phyloP scores from a whole-genome alignment of 306 rosid genomes.

The Myrica gale region DNA sequence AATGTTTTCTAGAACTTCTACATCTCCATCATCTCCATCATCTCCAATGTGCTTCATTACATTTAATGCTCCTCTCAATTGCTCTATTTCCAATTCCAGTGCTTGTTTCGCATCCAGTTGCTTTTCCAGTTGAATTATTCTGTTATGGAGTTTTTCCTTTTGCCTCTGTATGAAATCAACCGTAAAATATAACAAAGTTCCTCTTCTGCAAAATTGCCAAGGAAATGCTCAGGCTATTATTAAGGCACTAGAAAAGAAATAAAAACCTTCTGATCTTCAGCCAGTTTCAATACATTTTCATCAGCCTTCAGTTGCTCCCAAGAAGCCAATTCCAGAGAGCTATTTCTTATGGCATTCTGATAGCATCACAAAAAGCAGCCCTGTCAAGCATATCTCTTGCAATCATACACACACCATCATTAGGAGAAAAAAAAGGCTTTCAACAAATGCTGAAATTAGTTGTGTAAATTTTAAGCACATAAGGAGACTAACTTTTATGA shows the following conservation, averaged over 20 bases:
- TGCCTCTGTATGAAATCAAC: slow-evolving; percentile 63
- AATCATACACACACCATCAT: neutral
- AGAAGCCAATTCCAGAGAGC: slow-evolving; percentile 80
- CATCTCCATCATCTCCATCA: slow-evolving; percentile 80
- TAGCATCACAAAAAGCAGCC: slow-evolving; percentile 31
- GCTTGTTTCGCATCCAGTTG: slow-evolving; percentile 81
- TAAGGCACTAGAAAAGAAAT: slow-evolving; percentile 23
- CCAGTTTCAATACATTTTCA: slow-evolving; percentile 73
- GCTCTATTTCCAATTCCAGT: slow-evolving; percentile 89
- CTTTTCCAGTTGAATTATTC: slow-evolving; percentile 72
- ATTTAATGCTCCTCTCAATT: slow-evolving; percentile 68
- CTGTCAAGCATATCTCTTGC: slow-evolving; percentile 29
- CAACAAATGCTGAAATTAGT: slow-evolving; percentile 5
- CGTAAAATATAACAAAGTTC: slow-evolving; percentile 29
- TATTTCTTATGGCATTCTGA: slow-evolving; percentile 62
- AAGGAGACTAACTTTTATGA: slow-evolving; percentile 13
- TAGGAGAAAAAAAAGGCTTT: neutral
- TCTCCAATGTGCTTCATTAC: slow-evolving; percentile 78
- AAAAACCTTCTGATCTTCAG: slow-evolving; percentile 92
- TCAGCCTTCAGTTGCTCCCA: slow-evolving; percentile 77
- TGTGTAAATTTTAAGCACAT: slow-evolving; percentile 4
- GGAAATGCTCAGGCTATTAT: slow-evolving; percentile 25
- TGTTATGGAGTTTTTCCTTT: slow-evolving; percentile 75
- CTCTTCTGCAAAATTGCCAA: slow-evolving; percentile 26
- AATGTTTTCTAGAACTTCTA: slow-evolving; percentile 67